Evolutionary conservation across 2,329 filamentous ascomycete genomes (phyloP).

Genomic region (Claviceps lovelessii): DNA sequence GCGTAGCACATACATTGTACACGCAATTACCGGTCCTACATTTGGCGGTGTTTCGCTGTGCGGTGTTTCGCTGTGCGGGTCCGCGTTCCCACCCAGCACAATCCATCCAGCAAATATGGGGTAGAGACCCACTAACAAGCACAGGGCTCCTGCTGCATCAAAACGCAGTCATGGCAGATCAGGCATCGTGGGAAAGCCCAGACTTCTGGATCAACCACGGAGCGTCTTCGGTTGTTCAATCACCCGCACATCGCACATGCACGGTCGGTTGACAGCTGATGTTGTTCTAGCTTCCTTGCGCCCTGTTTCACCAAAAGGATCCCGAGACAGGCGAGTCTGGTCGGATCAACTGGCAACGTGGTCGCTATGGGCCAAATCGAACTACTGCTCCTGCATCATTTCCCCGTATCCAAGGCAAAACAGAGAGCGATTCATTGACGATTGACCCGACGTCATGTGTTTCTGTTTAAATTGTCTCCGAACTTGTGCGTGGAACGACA

Average conservation of each 20-base stretch:
- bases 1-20: too few relatives aligned
- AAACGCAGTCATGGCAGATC: not conserved
- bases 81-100: too few relatives aligned
- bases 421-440: not conserved
- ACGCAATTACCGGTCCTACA: too few relatives aligned
- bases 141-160: not conserved
- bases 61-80: too few relatives aligned
- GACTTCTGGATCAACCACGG: not conserved
- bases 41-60: too few relatives aligned
- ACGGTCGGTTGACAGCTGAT: not conserved
- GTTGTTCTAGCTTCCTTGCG: not conserved
- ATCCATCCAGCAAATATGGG: not conserved
- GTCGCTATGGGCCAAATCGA: not conserved
- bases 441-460: not conserved
- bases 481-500: not conserved
- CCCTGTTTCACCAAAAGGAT: slow-evolving; percentile 2
- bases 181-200: not conserved
- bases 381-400: not conserved
- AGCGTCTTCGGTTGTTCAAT: not conserved
- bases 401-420: not conserved
- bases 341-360: not conserved
- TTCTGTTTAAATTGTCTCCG: not conserved
- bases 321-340: not conserved
- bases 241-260: not conserved
- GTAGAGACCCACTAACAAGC: not conserved